Base-by-base conservation (phyloP, 2,329 filamentous ascomycete species). In the Ceratocystis albifundus region DNA sequence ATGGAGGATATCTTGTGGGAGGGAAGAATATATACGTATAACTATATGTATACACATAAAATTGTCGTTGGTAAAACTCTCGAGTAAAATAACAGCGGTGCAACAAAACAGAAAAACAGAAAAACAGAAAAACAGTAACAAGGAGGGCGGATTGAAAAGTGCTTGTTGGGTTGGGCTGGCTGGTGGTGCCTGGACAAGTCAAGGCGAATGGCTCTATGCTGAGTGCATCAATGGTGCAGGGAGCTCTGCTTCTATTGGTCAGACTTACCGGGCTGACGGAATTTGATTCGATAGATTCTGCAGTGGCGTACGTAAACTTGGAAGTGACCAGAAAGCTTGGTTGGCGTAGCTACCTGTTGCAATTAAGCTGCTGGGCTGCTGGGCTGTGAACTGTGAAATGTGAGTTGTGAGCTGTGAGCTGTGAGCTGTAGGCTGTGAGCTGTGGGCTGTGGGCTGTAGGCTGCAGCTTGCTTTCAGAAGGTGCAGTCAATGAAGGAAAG, bases 261-360 rank as follows among this genome's bases (percentile, higher is more conserved):
- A 25, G 48, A 25, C 25, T 28, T 25, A 15, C 20, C 48, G 28
- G 48, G 48, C 48, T 53, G 48, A 53, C 48, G 22, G 22, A 22
- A 53, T 28, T 53, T 53, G 48, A 53, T 53, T 53, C 48, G 48
- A 53, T n/a, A 53, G 20, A n/a, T 48, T 53, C 25, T 53, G 48
- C 20, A 5, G 48, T 53, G 48, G 48, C 48, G 48, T 53, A 53
- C 48, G 48, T 53, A 53, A 53, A 53, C 48, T 53, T 53, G 48
- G 20, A 53, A 53, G 28, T 22, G 48, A 28, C 20, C 48, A 53
- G 28, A 22, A 53, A 53, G 22, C 48, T 53, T 25, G 48, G 48
- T 53, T 53, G 48, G 48, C 48, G 48, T 53, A 53, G 48, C 48
- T 53, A 53, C 48, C 48, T 53, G 10, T 22, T 53, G 48, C 25